Conservation (phyloP, 2,329 filamentous ascomycete species). For the Blastomyces emzantsi region DNA sequence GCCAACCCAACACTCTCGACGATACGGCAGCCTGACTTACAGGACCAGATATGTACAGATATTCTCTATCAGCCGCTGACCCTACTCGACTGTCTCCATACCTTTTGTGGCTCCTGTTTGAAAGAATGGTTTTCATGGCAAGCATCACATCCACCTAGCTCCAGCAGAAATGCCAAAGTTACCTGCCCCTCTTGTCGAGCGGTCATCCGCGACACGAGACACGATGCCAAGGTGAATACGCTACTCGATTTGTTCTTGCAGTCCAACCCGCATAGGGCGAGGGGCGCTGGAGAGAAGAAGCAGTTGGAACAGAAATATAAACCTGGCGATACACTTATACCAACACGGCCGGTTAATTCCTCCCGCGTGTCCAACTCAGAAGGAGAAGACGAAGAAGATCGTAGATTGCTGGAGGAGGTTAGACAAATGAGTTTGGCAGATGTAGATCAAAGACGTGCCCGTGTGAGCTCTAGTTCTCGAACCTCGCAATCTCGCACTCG, state of each 20-base stretch:
- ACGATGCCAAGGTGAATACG: slow-evolving; percentile 84
- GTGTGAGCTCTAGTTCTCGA: slow-evolving; percentile 19
- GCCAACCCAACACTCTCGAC: neutral
- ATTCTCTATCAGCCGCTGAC: slow-evolving; percentile 85
- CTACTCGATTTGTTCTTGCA: slow-evolving; percentile 80
- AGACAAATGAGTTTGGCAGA: slow-evolving; percentile 61
- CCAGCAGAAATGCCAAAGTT: slow-evolving; percentile 48
- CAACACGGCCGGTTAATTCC: slow-evolving; percentile 32
- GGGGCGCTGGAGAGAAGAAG: slow-evolving; percentile 61
- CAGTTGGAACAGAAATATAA: slow-evolving; percentile 69
- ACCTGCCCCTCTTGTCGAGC: slow-evolving; percentile 93
- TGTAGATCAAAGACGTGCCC: slow-evolving; percentile 19
- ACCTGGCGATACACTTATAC: slow-evolving; percentile 72
- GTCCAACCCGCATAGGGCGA: slow-evolving; percentile 67
- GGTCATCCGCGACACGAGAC: slow-evolving; percentile 72
- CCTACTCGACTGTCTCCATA: slow-evolving; percentile 86
- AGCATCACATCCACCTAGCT: slow-evolving; percentile 46
- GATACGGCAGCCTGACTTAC: slow-evolving; percentile 5
- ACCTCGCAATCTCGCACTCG: slow-evolving; percentile 23
- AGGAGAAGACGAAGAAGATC: slow-evolving; percentile 58
- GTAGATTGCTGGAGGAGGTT: slow-evolving; percentile 60
- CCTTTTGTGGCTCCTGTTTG: slow-evolving; percentile 88
- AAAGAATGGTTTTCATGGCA: slow-evolving; percentile 95
- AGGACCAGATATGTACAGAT: slow-evolving; percentile 81
- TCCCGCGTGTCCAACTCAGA: slow-evolving; percentile 31